Conservation (phyloP, 176 grass and related monocot genomes). For the bread wheat (Triticum aestivum) region DNA sequence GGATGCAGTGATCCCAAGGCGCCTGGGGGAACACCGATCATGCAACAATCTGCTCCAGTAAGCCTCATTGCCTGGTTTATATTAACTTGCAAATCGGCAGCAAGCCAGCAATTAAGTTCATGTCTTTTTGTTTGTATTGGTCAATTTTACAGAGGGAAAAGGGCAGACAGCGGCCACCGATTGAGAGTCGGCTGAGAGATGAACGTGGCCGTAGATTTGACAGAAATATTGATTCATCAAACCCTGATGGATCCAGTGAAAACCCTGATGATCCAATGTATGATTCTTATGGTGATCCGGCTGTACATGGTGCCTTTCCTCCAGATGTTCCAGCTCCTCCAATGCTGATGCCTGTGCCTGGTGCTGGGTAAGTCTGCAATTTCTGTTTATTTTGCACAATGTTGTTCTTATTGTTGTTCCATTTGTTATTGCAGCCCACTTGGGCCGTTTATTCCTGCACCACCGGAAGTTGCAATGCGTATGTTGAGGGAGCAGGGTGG, state of each 20-base stretch:
- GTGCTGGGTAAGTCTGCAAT: slow-evolving; percentile 77
- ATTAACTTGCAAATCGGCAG: slow-evolving; percentile 19
- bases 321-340: slow-evolving; percentile 78
- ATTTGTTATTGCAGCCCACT: slow-evolving; percentile 56
- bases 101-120: background rate
- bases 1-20: slow-evolving; percentile 88
- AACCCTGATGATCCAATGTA: slow-evolving; percentile 62
- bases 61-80: slow-evolving; percentile 17
- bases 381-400: slow-evolving; percentile 15
- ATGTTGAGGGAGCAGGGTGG: slow-evolving; percentile 95
- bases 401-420: slow-evolving; percentile 3
- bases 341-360: slow-evolving; percentile 88
- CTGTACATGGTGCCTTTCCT: slow-evolving; percentile 65
- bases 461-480: slow-evolving; percentile 91
- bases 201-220: slow-evolving; percentile 62
- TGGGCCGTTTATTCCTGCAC: slow-evolving; percentile 96
- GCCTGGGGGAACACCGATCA: slow-evolving; percentile 88
- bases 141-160: slow-evolving; percentile 60
- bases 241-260: slow-evolving; percentile 54
- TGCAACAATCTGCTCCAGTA: slow-evolving; percentile 91
- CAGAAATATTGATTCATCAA: slow-evolving; percentile 58
- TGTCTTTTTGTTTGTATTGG: slow-evolving; percentile 26
- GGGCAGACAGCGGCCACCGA: slow-evolving; percentile 54
- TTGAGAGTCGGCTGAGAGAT: slow-evolving; percentile 78
- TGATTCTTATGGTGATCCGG: slow-evolving; percentile 71